Evolutionary conservation across 805 yeast genomes (phyloP), one percentile per base, ranked within the genome.

Genomic region (Isabelozyma gotoi): DNA sequence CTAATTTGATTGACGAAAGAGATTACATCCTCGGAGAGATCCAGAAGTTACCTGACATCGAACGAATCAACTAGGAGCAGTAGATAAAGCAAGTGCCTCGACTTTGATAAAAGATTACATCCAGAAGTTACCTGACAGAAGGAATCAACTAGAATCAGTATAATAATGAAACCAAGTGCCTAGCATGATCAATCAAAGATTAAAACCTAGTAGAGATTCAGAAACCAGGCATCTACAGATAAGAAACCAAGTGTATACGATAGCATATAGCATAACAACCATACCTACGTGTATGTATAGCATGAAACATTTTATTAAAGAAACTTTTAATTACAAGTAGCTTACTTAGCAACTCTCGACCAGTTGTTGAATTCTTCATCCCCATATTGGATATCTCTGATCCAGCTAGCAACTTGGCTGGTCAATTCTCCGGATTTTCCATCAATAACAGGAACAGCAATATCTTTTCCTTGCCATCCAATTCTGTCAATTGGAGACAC

Each of bases 401-500:
- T 87, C 98, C 98, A 92, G 46, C 80, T 71, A 44, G 88, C 85
- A 49, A 94, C 76, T 50, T 80, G 73, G 60, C 80, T 81, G 40
- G 98, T 89, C 61, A 92, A 73, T 49, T 77, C 81, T 59, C 96
- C 96, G 62, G 89, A 85, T 63, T 85, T 82, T 48, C 96, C 96
- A 44, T 78, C 81, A 46, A 82, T 80, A 51, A 88, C 67, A 48
- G 98, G 98, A 39, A 92, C 92, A 4, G 69, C 51, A 53, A 92
- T 88, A 47, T 77, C 78, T 59, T 82, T 65, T 40, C 84, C 95
- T 46, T 78, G 74, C 82, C 82, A 92, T 45, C 90, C 91, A 60
- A 92, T 88, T 57, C 78, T 86, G 67, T 85, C 82, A 61, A 92
- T 89, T 55, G 98, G 98, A 31, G 96, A 82, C 37, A 94, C 98